Evolutionary conservation across 2,329 filamentous ascomycete genomes (phyloP), one percentile per base, ranked within the genome.

Genomic region (Paraphoma sp.): DNA sequence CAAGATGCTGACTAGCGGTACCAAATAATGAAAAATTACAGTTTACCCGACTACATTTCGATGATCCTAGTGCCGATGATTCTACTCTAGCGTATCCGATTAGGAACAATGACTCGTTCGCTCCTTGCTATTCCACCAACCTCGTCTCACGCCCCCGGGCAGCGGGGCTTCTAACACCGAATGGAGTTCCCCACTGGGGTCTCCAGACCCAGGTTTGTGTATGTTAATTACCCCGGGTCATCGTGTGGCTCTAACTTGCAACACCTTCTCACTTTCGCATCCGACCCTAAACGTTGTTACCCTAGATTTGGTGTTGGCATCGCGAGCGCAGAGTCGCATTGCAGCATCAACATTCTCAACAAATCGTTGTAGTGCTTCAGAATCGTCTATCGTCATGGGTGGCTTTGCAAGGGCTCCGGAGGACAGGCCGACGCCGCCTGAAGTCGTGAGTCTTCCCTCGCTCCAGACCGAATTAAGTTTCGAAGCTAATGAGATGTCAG

Each of bases 391-490:
- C 57, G 69, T 41, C 38, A 77, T 75, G 70, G 73, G 69, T 44
- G 75, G 73, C 40, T 78, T 79, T 72, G 49, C 82, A 62, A 78
- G 79, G 48, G 82, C 81, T 38, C 80, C 82, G 38, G 83, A 85
- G 67, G 83, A 86, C 68, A 77, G 83, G 62, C 83, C 83, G 28
- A 86, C 83, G 59, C 84, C 83, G 17, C 77, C 79, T 56, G 82
- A 84, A 71, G 83, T 85, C 33, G 70, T 74, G 64, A 45, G 70
- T 71, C 28, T n/a, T 3, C 10, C 10, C 8, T 18, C 10, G 10
- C 33, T 8, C 23, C 23, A 33, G 12, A 41, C 29, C 1, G 30
- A 17, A 14, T 3, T 42, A 4, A 28, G 11, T 12, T 10, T 10
- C 23, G 40, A 50, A 50, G 31, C 51, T 63, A 43, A 64, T 9